phyloP scores from a whole-genome alignment of 2,329 filamentous ascomycete species.

The Alternaria consortialis region DNA sequence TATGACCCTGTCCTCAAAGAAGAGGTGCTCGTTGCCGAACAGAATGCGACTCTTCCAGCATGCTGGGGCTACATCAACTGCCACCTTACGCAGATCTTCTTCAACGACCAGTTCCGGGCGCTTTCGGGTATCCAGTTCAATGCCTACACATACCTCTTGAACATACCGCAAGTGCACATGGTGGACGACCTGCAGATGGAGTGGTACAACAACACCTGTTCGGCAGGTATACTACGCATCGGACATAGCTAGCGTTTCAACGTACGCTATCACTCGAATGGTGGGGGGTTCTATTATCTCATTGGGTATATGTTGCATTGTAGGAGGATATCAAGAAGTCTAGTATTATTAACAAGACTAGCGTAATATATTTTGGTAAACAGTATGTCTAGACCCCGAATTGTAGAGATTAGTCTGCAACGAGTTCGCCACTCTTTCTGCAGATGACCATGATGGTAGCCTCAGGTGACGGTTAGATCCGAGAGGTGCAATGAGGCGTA shows the following conservation, averaged over 20 bases:
- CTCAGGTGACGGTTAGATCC: constrained; percentile 16
- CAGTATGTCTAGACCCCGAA: constrained; percentile 11
- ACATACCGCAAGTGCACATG: constrained; percentile 55
- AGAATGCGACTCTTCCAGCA: constrained; percentile 54
- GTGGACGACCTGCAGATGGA: constrained; percentile 59
- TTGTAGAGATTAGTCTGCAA: background rate
- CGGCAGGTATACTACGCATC: constrained; percentile 53
- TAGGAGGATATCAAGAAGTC: constrained; percentile 1
- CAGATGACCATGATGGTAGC: constrained; percentile 24
- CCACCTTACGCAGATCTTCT: constrained; percentile 54
- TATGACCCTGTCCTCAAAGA: constrained; percentile 48
- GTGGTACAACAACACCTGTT: constrained; percentile 62
- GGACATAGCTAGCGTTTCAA: constrained; percentile 37
- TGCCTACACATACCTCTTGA: constrained; percentile 53
- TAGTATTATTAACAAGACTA: constrained; percentile 10
- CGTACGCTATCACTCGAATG: constrained; percentile 22
- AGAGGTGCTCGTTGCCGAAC: constrained; percentile 49
- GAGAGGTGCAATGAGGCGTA: constrained; percentile 9
- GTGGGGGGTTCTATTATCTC: background rate
- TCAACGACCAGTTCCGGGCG: constrained; percentile 50
- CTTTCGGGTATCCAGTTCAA: constrained; percentile 61
- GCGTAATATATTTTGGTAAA: constrained; percentile 14
- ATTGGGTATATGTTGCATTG: background rate
- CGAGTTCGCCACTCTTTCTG: constrained; percentile 5
- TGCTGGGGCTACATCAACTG: constrained; percentile 55